These are phyloP conservation scores for Lactifluus rugatus DNA, from an alignment of 768 basidiomycete genomes.

Conservation along the genomic window DNA sequence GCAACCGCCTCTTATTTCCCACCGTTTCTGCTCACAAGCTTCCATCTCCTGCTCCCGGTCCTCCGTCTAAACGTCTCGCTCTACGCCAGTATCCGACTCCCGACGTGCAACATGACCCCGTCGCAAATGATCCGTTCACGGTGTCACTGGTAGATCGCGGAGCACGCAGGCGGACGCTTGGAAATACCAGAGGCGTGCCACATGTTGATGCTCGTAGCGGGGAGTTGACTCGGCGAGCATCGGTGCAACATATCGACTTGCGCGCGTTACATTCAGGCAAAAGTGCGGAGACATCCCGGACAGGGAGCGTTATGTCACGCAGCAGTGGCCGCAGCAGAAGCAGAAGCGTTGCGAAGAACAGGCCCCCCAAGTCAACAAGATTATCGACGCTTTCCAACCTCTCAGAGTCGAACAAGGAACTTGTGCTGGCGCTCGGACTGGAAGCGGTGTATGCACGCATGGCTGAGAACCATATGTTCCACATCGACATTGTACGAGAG, in stretches of 20 bases:
- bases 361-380: neutral
- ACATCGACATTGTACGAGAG: constrained; percentile 31
- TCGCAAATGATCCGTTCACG: neutral
- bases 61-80: constrained; percentile 2
- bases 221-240: neutral
- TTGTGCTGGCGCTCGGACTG: constrained; percentile 25
- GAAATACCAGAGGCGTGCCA: neutral
- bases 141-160: neutral
- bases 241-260: constrained; percentile 12
- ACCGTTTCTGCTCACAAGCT: neutral
- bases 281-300: neutral
- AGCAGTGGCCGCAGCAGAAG: constrained; percentile 6
- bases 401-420: constrained; percentile 18
- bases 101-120: neutral
- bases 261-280: constrained; percentile 1
- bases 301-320: neutral
- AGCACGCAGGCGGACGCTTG: neutral
- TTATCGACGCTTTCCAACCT: constrained; percentile 11
- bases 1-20: constrained; percentile 7
- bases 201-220: neutral
- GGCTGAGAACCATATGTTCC: constrained; percentile 38
- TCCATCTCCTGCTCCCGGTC: neutral
- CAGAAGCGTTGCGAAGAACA: neutral
- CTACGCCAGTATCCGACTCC: neutral
- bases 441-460: constrained; percentile 30